Base-by-base conservation (phyloP, 768 basidiomycete species). In the Asterophora lycoperdoides region DNA sequence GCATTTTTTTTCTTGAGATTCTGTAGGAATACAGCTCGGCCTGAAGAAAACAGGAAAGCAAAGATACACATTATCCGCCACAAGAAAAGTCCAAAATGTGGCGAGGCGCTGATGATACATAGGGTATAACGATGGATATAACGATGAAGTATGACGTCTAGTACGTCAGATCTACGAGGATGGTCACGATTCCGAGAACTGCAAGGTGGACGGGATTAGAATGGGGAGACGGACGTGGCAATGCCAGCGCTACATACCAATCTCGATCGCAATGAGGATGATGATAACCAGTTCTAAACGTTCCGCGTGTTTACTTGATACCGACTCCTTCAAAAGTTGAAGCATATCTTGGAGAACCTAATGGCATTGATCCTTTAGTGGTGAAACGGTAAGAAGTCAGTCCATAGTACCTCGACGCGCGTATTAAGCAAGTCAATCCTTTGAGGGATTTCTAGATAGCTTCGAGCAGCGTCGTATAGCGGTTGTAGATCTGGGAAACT, bases 331-430 rank as follows among this genome's bases (percentile, higher is more conserved):
- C 44, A 97, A 72, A 44, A 97, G 78, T 61, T 93, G 87, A 9
- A 97, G 80, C 89, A 97, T 95, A 65, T 97, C 94, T 75, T 97
- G 94, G 30, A 97, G 69, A 43, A 97, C 89, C 90, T 93, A 56
- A 4, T 11, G 30, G 38, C 5, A 42, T 20, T 17, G 23, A 36
- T 35, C 18, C n/a, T 15, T 48, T 20, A 37, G 35, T 18, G 14
- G 11, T 29, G 18, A 51, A 32, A 50, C 26, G 49, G 35, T 46
- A 14, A n/a, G 20, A 3, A 23, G 34, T n/a, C n/a, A 48, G 42
- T 46, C 35, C 32, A 62, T 76, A 47, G 6, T 54, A 86, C 92
- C 74, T 93, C 94, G 30, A 96, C 93, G 51, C 94, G 86, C 37
- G 92, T 89, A 67, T 95, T 96, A 49, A 97, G 74, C 20, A 96